Conservation (phyloP, 2,329 filamentous ascomycete species). For the Pyricularia sp. region DNA sequence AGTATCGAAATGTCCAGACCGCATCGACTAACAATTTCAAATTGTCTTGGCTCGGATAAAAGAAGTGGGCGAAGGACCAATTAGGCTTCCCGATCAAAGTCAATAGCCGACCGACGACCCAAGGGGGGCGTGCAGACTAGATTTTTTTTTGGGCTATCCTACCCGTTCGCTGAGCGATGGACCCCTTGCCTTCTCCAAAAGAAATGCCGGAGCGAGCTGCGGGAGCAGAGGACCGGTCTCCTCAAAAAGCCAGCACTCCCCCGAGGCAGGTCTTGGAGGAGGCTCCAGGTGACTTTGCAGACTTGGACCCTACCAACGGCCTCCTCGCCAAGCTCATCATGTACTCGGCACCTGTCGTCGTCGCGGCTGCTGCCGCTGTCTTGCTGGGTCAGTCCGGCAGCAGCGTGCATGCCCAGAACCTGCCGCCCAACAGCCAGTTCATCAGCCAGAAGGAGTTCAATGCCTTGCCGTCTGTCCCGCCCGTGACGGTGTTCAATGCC, state of each 20-base stretch:
- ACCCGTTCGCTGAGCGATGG: background rate
- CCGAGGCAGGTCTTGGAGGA: background rate
- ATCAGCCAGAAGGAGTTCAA: slow-evolving; percentile 35
- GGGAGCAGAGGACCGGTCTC: background rate
- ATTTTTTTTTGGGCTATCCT: no score
- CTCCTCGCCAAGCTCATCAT: background rate
- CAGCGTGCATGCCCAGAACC: background rate
- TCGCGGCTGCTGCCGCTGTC: background rate
- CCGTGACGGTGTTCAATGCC: slow-evolving; percentile 24
- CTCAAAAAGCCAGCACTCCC: background rate
- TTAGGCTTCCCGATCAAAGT: no score
- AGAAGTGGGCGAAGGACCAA: no score
- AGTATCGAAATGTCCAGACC: background rate
- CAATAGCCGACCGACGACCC: no score
- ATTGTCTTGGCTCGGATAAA: no score
- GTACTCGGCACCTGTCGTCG: background rate
- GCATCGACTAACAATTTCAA: no score
- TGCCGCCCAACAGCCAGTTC: slow-evolving; percentile 28
- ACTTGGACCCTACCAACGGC: background rate
- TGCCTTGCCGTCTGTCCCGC: slow-evolving; percentile 26
- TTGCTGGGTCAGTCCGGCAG: background rate
- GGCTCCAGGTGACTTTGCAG: background rate
- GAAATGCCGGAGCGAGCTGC: background rate
- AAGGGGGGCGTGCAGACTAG: no score
- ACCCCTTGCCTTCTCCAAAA: background rate